These are phyloP conservation scores for Neurospora sp. DNA, from an alignment of 495 filamentous ascomycete species.

Conservation along the genomic window DNA sequence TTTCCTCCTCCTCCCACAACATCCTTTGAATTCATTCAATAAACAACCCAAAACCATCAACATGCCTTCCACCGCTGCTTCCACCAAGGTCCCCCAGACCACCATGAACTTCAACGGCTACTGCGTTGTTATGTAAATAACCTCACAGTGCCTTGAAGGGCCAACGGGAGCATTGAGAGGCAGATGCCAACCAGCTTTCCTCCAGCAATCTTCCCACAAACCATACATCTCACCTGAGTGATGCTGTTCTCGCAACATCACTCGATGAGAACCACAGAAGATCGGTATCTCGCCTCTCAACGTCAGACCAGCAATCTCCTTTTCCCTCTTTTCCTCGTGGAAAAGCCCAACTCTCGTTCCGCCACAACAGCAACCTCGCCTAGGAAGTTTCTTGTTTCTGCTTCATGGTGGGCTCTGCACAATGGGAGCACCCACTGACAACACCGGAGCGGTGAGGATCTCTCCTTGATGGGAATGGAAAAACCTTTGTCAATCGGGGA, in stretches of 20 bases:
- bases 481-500: background rate
- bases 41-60: slow-evolving; percentile 20
- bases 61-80: slow-evolving; percentile 26
- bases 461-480: background rate
- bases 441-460: background rate
- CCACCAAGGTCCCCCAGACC: slow-evolving; percentile 21
- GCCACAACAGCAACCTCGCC: background rate
- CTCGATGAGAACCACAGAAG: background rate
- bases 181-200: background rate
- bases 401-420: background rate
- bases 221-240: background rate
- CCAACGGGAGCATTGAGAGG: background rate
- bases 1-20: slow-evolving; percentile 12
- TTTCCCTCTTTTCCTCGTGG: background rate
- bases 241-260: background rate
- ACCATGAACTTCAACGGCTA: slow-evolving; percentile 22
- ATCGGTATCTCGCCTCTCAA: background rate
- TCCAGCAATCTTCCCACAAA: background rate
- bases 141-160: slow-evolving; percentile 1
- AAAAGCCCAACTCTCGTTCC: background rate
- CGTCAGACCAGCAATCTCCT: background rate
- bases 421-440: background rate
- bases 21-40: slow-evolving; percentile 4
- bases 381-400: background rate
- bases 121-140: slow-evolving; percentile 33